phyloP scores from a whole-genome alignment of 2,329 filamentous ascomycete species.

The Aspergillus tubingensis region DNA sequence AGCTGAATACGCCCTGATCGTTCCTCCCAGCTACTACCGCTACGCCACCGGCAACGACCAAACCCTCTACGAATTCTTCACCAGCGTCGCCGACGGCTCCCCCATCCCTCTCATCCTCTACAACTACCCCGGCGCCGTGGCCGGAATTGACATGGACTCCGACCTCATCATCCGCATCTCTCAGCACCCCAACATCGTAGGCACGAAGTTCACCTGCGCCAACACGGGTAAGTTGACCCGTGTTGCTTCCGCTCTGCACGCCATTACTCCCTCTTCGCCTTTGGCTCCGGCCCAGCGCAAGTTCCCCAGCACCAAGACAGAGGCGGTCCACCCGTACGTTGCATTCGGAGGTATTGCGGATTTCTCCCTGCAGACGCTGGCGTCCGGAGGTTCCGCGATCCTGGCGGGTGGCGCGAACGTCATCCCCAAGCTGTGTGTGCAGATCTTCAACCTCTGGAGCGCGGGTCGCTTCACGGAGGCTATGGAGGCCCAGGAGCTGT shows the following conservation, averaged over 20 bases:
- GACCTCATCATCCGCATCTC: constrained; percentile 80
- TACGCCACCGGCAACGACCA: constrained; percentile 70
- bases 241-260: constrained; percentile 71
- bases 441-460: constrained; percentile 75
- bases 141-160: constrained; percentile 86
- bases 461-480: constrained; percentile 76
- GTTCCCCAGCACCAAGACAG: constrained; percentile 29
- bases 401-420: constrained; percentile 88
- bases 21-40: constrained; percentile 83
- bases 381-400: constrained; percentile 78
- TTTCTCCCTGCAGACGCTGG: constrained; percentile 80
- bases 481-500: constrained; percentile 70
- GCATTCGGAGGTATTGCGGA: constrained; percentile 88
- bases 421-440: constrained; percentile 78
- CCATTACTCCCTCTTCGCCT: constrained; percentile 61
- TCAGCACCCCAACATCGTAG: constrained; percentile 78
- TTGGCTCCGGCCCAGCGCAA: constrained; percentile 30
- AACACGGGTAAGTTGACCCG: constrained; percentile 88
- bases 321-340: constrained; percentile 62
- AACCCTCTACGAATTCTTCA: constrained; percentile 72
- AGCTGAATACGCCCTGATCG: constrained; percentile 76
- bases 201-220: constrained; percentile 89
- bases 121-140: constrained; percentile 87
- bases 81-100: constrained; percentile 71
- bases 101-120: constrained; percentile 81